These are phyloP conservation scores for Rhizopogon salebrosus DNA, from an alignment of 768 basidiomycete genomes.

Conservation along the genomic window DNA sequence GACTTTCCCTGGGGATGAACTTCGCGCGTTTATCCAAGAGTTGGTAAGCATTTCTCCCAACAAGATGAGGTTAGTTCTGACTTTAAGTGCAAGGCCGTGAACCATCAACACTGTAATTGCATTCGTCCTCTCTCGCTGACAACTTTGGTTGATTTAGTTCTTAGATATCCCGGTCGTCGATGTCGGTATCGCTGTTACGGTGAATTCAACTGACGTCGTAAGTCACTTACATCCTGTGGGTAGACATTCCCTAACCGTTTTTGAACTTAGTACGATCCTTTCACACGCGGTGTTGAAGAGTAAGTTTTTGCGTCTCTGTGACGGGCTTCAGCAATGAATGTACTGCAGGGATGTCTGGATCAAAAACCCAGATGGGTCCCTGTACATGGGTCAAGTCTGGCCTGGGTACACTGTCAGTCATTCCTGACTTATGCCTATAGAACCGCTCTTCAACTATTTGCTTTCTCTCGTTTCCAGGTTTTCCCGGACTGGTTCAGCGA, in stretches of 20 bases:
- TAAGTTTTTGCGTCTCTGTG: slow-evolving; percentile 25
- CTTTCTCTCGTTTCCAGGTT: slow-evolving; percentile 27
- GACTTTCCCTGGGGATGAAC: slow-evolving; percentile 50
- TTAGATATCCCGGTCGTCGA: slow-evolving; percentile 61
- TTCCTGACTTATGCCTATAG: neutral
- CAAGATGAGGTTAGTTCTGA: slow-evolving; percentile 2
- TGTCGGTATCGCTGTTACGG: slow-evolving; percentile 49
- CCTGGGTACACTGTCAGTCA: slow-evolving; percentile 60
- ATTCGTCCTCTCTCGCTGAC: slow-evolving; percentile 51
- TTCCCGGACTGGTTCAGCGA: slow-evolving; percentile 61
- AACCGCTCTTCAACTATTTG: neutral
- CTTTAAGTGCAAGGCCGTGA: slow-evolving; percentile 10
- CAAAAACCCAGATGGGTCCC: slow-evolving; percentile 67
- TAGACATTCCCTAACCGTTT: neutral
- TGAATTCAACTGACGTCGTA: slow-evolving; percentile 53
- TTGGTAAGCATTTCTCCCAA: slow-evolving; percentile 39
- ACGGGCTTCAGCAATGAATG: neutral
- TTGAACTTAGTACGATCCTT: slow-evolving; percentile 52
- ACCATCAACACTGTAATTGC: slow-evolving; percentile 36
- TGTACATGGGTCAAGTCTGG: slow-evolving; percentile 75
- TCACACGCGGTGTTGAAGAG: slow-evolving; percentile 53
- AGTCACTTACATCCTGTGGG: slow-evolving; percentile 14
- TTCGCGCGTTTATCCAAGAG: slow-evolving; percentile 48
- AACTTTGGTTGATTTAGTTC: slow-evolving; percentile 47
- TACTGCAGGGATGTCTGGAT: slow-evolving; percentile 55